A percentile compares a stretch with the other conserved stretches of the same genome.
phyloP scores from a whole-genome alignment of 129 eudicot genomes.

The Escallonia herrerae region DNA sequence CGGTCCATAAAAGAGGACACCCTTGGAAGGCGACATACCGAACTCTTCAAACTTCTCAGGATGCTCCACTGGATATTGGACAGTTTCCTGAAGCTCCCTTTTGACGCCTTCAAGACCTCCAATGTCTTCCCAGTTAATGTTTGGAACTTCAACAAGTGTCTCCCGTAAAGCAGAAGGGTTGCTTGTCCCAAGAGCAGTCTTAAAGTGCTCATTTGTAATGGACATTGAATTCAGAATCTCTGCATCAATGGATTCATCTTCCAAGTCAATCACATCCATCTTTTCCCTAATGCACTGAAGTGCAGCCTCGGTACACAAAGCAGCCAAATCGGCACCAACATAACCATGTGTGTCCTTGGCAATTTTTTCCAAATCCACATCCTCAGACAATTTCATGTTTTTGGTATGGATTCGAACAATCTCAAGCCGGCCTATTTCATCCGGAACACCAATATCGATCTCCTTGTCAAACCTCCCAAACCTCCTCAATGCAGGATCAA shows the following conservation, averaged over 20 bases:
- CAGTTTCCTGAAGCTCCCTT: conserved; percentile 98
- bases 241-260: conserved; percentile 91
- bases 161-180: conserved; percentile 98
- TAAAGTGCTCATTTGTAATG: conserved; percentile 80
- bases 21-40: conserved; percentile 97
- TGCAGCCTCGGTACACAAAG: conserved; percentile 93
- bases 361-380: conserved; percentile 80
- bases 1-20: conserved; percentile 95
- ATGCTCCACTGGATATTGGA: conserved; percentile 97
- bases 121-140: conserved; percentile 84
- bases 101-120: conserved; percentile 97
- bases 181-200: conserved; percentile 90
- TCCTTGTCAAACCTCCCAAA: conserved; percentile 94
- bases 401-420: conserved; percentile 90
- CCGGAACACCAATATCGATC: conserved; percentile 95
- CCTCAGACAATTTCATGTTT: conserved; percentile 94
- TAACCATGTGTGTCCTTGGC: conserved; percentile 88
- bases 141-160: conserved; percentile 89
- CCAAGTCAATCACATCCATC: conserved; percentile 98
- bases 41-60: conserved; percentile 96
- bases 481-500: conserved; percentile 90
- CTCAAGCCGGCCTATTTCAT: conserved; percentile 92
- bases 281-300: conserved; percentile 95
- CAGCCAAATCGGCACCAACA: conserved; percentile 96
- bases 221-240: conserved; percentile 94